Percentiles rank a stretch among this genome's conserved stretches.
Evolutionary conservation across 352 stramenopile species (phyloP).

Genomic region (Thraustochytrium sp.): DNA sequence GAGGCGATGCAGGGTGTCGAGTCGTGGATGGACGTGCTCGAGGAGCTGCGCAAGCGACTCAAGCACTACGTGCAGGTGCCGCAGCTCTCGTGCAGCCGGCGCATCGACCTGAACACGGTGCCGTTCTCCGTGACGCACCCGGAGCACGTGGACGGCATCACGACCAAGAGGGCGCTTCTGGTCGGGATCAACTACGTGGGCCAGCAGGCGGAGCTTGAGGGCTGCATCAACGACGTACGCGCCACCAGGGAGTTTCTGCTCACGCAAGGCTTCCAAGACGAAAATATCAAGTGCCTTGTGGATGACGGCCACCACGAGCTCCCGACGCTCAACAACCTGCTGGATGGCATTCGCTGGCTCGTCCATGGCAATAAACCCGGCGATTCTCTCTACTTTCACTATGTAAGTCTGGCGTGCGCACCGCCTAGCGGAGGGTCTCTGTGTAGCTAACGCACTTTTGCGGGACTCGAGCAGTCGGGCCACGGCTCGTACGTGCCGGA

Average conservation of each 20-base stretch:
- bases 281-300: not conserved
- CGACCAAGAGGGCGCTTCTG: not conserved
- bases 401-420: not conserved
- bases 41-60: not conserved
- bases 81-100: not conserved
- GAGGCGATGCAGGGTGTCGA: too few relatives aligned
- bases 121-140: not conserved
- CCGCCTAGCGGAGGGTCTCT: not conserved
- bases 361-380: not conserved
- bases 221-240: conserved; percentile 22
- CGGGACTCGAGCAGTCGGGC: not conserved
- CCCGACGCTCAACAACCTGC: not conserved
- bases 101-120: not conserved
- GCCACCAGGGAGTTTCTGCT: not conserved
- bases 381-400: conserved; percentile 17
- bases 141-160: not conserved
- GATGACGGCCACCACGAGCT: not conserved
- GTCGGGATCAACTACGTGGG: conserved; percentile 31
- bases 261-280: not conserved
- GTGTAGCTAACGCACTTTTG: not conserved
- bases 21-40: not conserved
- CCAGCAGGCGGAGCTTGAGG: conserved; percentile 2
- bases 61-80: not conserved
- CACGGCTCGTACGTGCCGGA: conserved; percentile 17
- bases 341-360: conserved; percentile 4